These are phyloP conservation scores for Floccularia luteovirens DNA, from an alignment of 768 basidiomycete genomes.

Conservation along the genomic window DNA sequence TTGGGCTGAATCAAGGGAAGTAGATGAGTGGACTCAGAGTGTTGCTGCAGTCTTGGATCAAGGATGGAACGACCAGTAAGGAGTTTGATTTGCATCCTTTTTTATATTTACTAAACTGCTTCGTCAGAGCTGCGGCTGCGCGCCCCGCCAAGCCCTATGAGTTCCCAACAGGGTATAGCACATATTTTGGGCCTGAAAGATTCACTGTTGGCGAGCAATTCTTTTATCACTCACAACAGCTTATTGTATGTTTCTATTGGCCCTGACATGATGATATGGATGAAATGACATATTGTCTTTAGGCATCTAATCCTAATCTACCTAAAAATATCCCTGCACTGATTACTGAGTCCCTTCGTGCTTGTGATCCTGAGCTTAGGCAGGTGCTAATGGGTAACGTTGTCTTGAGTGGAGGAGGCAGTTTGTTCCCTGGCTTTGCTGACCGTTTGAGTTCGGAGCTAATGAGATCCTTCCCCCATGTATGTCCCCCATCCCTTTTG, in stretches of 20 bases:
- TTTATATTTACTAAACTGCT: constrained; percentile 1
- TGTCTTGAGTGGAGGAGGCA: constrained; percentile 93
- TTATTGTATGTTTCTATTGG: constrained; percentile 32
- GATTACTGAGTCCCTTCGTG: constrained; percentile 68
- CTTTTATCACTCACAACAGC: constrained; percentile 64
- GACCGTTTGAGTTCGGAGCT: constrained; percentile 82
- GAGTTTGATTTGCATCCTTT: not conserved
- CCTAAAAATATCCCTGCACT: constrained; percentile 74
- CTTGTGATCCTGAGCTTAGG: constrained; percentile 88
- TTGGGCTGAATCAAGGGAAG: constrained; percentile 77
- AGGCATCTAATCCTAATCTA: constrained; percentile 54
- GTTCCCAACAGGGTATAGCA: constrained; percentile 91
- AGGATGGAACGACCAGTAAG: constrained; percentile 86
- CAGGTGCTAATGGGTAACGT: constrained; percentile 88
- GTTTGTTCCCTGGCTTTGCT: constrained; percentile 75
- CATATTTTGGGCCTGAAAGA: constrained; percentile 76
- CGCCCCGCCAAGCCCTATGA: constrained; percentile 73
- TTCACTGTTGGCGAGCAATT: constrained; percentile 83
- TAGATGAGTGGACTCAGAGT: constrained; percentile 92
- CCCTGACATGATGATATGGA: constrained; percentile 1
- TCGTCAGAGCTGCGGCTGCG: constrained; percentile 46
- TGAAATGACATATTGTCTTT: constrained; percentile 3
- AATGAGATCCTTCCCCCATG: constrained; percentile 66
- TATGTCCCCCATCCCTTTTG: constrained; percentile 28
- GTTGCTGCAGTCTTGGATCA: constrained; percentile 81